A percentile compares a stretch with the other conserved stretches of the same genome.
These are phyloP conservation scores for Eucommia ulmoides DNA, from an alignment of 257 asterid genomes.

Conservation along the genomic window DNA sequence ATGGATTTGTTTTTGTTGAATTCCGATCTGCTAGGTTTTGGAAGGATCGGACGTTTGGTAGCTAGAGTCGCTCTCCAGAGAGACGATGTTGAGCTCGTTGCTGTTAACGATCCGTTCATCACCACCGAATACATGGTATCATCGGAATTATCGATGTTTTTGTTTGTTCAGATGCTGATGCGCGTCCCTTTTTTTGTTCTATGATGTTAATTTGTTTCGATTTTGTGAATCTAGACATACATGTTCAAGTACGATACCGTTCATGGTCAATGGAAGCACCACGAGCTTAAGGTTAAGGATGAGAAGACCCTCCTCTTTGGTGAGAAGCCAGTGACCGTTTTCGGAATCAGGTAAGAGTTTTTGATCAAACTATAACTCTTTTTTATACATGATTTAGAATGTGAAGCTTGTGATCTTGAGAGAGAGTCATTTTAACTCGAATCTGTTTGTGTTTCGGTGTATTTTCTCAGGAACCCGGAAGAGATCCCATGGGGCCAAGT, in stretches of 20 bases:
- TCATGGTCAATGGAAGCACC: constrained; percentile 17
- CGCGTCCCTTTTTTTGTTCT: background rate
- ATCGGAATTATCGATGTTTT: background rate
- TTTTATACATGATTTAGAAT: background rate
- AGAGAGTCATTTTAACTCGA: no score
- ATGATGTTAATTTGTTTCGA: background rate
- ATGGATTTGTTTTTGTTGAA: background rate
- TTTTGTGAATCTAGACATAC: constrained; percentile 47
- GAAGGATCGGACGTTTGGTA: constrained; percentile 91
- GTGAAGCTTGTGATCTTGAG: no score
- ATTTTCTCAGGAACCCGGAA: no score
- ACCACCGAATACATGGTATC: constrained; percentile 80
- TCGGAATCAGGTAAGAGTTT: constrained; percentile 9
- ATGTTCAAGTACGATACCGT: constrained; percentile 18
- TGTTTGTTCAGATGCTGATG: background rate
- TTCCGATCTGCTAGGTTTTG: constrained; percentile 38
- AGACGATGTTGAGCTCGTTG: constrained; percentile 80
- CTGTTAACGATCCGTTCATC: constrained; percentile 84
- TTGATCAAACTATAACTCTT: background rate
- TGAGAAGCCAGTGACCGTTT: constrained; percentile 7
- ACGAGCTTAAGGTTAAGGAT: constrained; percentile 13
- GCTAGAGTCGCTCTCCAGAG: constrained; percentile 78
- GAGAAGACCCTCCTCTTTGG: constrained; percentile 17
- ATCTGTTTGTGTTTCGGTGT: no score
- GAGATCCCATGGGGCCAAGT: no score